Conservation (phyloP, 1,139 yeast genomes). For the Yamadazyma taylorii region DNA sequence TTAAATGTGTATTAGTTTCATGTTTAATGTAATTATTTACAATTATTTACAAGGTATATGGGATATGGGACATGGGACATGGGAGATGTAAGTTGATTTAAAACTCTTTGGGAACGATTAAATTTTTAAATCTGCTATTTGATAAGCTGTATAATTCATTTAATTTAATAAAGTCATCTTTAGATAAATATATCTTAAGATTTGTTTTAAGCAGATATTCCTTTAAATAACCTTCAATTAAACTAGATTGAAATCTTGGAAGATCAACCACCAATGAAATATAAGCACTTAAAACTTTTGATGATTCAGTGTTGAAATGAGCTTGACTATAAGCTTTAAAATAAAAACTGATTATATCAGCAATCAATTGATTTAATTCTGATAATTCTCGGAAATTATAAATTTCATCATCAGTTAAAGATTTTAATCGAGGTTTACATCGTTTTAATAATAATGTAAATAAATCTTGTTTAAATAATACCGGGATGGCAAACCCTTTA, state of each 20-base stretch:
- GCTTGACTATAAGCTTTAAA: conserved; percentile 6
- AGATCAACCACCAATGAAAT: conserved; percentile 8
- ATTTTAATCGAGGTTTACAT: conserved; percentile 8
- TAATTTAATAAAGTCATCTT: conserved; percentile 10
- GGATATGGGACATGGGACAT: too few relatives aligned
- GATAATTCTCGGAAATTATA: conserved; percentile 5
- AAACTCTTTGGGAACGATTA: neutral
- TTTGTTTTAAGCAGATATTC: neutral
- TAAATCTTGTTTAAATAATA: conserved; percentile 21
- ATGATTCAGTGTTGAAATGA: conserved; percentile 2
- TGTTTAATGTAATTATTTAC: neutral
- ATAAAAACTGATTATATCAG: conserved; percentile 12
- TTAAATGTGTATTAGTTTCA: neutral
- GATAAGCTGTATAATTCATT: conserved; percentile 8
- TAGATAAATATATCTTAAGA: conserved; percentile 5
- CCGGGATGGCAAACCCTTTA: conserved; percentile 12
- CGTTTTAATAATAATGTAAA: conserved; percentile 19
- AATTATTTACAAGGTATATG: conserved; percentile 4
- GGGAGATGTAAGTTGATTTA: too few relatives aligned
- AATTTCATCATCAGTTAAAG: conserved; percentile 5
- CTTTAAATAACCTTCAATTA: conserved; percentile 7
- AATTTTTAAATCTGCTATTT: conserved; percentile 7
- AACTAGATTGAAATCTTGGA: conserved; percentile 10
- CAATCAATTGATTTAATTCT: conserved; percentile 8
- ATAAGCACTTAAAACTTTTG: conserved; percentile 10